Base-by-base conservation (phyloP, 2,329 filamentous ascomycete genomes). In the Arthroderma sp. region DNA sequence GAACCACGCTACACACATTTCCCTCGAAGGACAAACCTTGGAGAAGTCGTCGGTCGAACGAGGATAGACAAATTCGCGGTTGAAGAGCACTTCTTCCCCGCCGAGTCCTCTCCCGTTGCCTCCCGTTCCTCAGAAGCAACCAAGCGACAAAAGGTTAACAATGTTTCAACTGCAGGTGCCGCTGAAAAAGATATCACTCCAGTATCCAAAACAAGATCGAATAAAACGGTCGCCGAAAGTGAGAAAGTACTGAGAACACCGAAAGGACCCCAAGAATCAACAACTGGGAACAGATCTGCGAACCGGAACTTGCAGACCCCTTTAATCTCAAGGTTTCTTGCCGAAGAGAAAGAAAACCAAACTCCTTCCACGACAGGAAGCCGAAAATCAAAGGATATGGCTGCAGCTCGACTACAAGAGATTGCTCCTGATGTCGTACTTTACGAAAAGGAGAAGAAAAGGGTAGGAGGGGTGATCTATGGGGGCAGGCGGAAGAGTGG, bases 371-470 rank as follows among this genome's bases (percentile, higher is more conserved):
- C 81, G 2, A 83, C 80, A 1, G 80, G 81, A 28, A 85, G 84
- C 52, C 81, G 91, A 45, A 91, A 85, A 55, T 89, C 91, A 9
- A 98, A 96, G 61, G 80, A 83, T 36, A 82, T 83, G 57, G 91
- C 91, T 8, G 67, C 82, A n/a, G 77, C 80, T 31, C 80, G 77
- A 51, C 67, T 96, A 5, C 85, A 91, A 44, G 75, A 77, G 32
- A 70, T 89, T 46, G 87, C 85, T 1, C 76, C 81, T 0, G 91
- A 98, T 57, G 87, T 96, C 56, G 82, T 81, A 2, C 69, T 93
- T 30, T 98, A 91, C 57, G 83, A 96, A 57, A 94, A 91, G 59
- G 91, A 98, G 65, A 86, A 77, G 69, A 95, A 94, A 67, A 79
- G 91, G 15, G 75, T 74, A 38, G 79, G 79, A 9, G 79, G 79